Percentiles rank a stretch among this genome's conserved stretches.
phyloP scores from a whole-genome alignment of 2,329 filamentous ascomycete genomes.

The Ophiostoma perfectum region DNA sequence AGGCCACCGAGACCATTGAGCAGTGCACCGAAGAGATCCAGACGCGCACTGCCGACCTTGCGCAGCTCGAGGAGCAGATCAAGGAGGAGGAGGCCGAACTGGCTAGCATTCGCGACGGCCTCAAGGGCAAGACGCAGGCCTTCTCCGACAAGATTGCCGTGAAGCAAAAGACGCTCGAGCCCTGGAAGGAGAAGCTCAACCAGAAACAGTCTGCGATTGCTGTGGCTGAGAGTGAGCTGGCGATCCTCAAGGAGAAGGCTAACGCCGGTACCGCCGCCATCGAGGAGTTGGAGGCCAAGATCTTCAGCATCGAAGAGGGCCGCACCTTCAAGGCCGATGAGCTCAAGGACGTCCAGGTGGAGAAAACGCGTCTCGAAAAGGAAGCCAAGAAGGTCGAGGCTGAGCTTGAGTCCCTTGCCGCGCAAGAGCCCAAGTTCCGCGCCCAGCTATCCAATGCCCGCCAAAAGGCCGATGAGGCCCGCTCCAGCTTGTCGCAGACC shows the following conservation, averaged over 20 bases:
- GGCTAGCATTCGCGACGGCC: constrained; percentile 70
- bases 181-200: constrained; percentile 96
- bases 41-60: constrained; percentile 67
- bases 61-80: constrained; percentile 69
- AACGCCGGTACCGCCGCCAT: constrained; percentile 81
- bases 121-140: constrained; percentile 93
- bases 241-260: constrained; percentile 83
- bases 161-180: constrained; percentile 91
- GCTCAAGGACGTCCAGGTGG: constrained; percentile 67
- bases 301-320: constrained; percentile 65
- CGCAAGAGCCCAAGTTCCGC: constrained; percentile 76
- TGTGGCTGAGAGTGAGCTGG: constrained; percentile 88
- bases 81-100: constrained; percentile 77
- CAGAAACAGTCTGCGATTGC: constrained; percentile 92
- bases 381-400: constrained; percentile 66
- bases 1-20: constrained; percentile 71
- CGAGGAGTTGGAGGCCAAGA: constrained; percentile 75
- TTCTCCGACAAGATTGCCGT: constrained; percentile 87
- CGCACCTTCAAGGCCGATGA: constrained; percentile 66
- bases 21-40: constrained; percentile 75
- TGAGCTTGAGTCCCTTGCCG: constrained; percentile 65
- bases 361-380: constrained; percentile 67
- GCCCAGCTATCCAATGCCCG: constrained; percentile 81
- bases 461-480: constrained; percentile 93
- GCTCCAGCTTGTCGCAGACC: constrained; percentile 79